phyloP scores from a whole-genome alignment of 2,329 filamentous ascomycete species.

The Mycogone perniciosa region DNA sequence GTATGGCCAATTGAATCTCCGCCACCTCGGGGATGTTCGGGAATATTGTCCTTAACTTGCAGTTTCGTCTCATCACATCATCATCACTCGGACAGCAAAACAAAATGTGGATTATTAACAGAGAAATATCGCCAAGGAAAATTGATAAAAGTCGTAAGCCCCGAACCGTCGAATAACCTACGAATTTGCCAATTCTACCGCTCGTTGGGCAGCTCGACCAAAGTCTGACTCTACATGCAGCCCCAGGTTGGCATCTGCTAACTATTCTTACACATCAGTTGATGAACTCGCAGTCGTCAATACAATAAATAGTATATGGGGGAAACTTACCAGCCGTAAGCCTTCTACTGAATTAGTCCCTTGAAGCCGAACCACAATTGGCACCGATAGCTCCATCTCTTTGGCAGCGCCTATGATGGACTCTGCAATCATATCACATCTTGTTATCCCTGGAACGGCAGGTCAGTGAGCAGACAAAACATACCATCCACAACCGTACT shows the following conservation, averaged over 20 bases:
- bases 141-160: neutral
- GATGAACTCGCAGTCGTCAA: slow-evolving; percentile 1
- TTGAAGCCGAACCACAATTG: slow-evolving; percentile 41
- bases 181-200: slow-evolving; percentile 26
- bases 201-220: slow-evolving; percentile 28
- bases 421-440: slow-evolving; percentile 46
- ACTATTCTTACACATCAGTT: slow-evolving; percentile 18
- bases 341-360: slow-evolving; percentile 40
- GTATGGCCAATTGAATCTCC: no score
- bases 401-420: slow-evolving; percentile 38
- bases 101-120: neutral
- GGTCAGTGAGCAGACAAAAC: neutral
- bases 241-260: slow-evolving; percentile 29
- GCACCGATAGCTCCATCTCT: slow-evolving; percentile 33
- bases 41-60: no score
- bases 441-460: slow-evolving; percentile 35
- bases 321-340: slow-evolving; percentile 32
- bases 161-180: neutral
- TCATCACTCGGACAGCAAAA: no score
- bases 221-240: slow-evolving; percentile 35
- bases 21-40: no score
- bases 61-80: no score
- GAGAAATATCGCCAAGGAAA: slow-evolving; percentile 4
- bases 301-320: slow-evolving; percentile 2
- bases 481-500: slow-evolving; percentile 5